Conservation (phyloP, 768 basidiomycete species). For the Auriscalpium orientale region DNA sequence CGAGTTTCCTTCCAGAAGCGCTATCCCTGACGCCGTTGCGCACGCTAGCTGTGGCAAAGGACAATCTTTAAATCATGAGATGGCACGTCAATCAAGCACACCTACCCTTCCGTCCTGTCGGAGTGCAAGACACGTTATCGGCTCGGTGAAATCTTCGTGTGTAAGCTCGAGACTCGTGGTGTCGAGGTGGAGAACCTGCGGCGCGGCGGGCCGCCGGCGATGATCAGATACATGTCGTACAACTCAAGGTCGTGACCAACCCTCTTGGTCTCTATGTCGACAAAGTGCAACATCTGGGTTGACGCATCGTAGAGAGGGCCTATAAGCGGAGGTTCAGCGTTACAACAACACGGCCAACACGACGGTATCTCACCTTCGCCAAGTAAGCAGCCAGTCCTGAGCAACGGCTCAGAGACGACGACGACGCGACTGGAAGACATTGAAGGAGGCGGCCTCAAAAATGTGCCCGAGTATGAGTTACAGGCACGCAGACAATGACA, state of each 20-base stretch:
- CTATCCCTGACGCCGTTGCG: constrained; percentile 51
- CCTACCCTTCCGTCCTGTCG: constrained; percentile 39
- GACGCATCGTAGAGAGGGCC: constrained; percentile 55
- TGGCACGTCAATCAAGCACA: not conserved
- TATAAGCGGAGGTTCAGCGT: constrained; percentile 18
- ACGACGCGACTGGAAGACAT: not conserved
- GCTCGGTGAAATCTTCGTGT: constrained; percentile 44
- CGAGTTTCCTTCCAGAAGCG: constrained; percentile 35
- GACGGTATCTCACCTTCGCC: constrained; percentile 46
- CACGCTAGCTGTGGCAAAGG: constrained; percentile 41
- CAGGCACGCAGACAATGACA: not conserved
- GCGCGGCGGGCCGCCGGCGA: not conserved
- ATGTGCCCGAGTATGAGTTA: not conserved
- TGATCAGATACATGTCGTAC: not conserved
- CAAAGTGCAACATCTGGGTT: constrained; percentile 53
- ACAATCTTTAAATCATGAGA: constrained; percentile 1
- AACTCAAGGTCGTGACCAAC: constrained; percentile 19
- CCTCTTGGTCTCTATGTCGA: constrained; percentile 54
- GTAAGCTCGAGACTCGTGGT: constrained; percentile 31
- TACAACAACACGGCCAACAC: not conserved
- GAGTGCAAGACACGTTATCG: constrained; percentile 52
- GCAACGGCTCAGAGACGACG: not conserved
- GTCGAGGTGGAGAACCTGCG: constrained; percentile 48
- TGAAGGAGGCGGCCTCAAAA: not conserved
- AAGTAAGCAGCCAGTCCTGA: constrained; percentile 33